Conservation (phyloP, 2,329 filamentous ascomycete species). For the Epichloe gansuensis region DNA sequence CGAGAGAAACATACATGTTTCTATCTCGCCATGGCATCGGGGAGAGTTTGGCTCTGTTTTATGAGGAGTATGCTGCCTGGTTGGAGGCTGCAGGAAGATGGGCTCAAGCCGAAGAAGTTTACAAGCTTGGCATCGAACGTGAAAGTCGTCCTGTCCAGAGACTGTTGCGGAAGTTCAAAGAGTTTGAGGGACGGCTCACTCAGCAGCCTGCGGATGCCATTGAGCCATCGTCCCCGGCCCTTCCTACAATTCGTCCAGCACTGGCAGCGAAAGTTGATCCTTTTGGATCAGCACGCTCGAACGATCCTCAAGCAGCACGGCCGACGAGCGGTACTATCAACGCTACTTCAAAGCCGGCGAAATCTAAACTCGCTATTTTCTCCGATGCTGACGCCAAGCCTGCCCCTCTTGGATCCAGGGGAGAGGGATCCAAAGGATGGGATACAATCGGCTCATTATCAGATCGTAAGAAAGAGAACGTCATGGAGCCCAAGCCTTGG, state of each 20-base stretch:
- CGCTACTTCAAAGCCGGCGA: constrained; percentile 49
- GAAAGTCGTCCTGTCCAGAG: constrained; percentile 75
- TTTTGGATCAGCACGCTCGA: constrained; percentile 47
- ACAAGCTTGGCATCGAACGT: constrained; percentile 75
- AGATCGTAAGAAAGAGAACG: constrained; percentile 90
- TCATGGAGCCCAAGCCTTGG: constrained; percentile 78
- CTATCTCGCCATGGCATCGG: constrained; percentile 80
- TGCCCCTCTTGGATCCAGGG: constrained; percentile 41
- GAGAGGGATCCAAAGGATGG: constrained; percentile 61
- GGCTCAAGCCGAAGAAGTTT: constrained; percentile 89
- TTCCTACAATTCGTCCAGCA: constrained; percentile 72
- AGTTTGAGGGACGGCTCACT: constrained; percentile 73
- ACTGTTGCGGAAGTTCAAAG: constrained; percentile 76
- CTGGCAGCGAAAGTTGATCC: constrained; percentile 79
- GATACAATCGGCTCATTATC: constrained; percentile 78
- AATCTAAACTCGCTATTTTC: constrained; percentile 83
- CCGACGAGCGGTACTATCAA: constrained; percentile 35
- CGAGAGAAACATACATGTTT: constrained; percentile 85
- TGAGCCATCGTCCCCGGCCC: constrained; percentile 73
- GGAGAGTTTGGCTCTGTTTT: constrained; percentile 78
- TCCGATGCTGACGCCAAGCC: constrained; percentile 59
- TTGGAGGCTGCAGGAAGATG: constrained; percentile 74
- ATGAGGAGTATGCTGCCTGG: constrained; percentile 94
- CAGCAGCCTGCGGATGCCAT: constrained; percentile 47
- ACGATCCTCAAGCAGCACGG: constrained; percentile 55